These are phyloP conservation scores for Glycine tomentella DNA, from an alignment of 306 rosid species.

Conservation along the genomic window DNA sequence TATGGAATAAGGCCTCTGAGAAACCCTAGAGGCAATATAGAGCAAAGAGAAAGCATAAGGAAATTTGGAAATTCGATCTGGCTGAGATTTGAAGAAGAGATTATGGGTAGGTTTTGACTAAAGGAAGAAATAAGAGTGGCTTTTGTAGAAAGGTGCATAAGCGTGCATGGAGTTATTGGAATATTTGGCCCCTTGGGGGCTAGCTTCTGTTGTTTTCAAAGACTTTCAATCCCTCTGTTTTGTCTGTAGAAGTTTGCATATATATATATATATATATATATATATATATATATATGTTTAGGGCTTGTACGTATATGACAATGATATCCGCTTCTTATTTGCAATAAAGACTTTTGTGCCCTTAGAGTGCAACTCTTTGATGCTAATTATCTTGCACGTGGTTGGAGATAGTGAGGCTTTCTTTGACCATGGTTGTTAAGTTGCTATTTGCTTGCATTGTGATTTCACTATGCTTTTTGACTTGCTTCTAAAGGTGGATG, in stretches of 20 bases:
- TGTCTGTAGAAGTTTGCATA: slow-evolving; percentile 17
- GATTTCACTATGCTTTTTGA: slow-evolving; percentile 54
- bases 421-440: slow-evolving; percentile 35
- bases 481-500: slow-evolving; percentile 53
- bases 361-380: slow-evolving; percentile 12
- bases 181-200: slow-evolving; percentile 19
- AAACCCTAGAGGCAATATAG: slow-evolving; percentile 59
- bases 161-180: slow-evolving; percentile 67
- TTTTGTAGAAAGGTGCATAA: slow-evolving; percentile 58
- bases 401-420: slow-evolving; percentile 12
- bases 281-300: too few species aligned
- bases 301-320: too few species aligned
- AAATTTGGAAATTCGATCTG: not conserved
- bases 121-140: slow-evolving; percentile 41
- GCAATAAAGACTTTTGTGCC: slow-evolving; percentile 25
- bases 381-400: not conserved
- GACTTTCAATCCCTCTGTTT: slow-evolving; percentile 12
- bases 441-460: slow-evolving; percentile 34
- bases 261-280: too few species aligned
- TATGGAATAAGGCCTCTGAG: slow-evolving; percentile 70
- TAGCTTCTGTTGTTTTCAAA: slow-evolving; percentile 24
- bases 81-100: slow-evolving; percentile 28
- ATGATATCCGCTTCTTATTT: too few species aligned
- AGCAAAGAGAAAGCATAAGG: slow-evolving; percentile 20
- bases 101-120: slow-evolving; percentile 27